These are phyloP conservation scores for Narthecium ossifragum DNA, from an alignment of 106 monocot species.

Conservation along the genomic window DNA sequence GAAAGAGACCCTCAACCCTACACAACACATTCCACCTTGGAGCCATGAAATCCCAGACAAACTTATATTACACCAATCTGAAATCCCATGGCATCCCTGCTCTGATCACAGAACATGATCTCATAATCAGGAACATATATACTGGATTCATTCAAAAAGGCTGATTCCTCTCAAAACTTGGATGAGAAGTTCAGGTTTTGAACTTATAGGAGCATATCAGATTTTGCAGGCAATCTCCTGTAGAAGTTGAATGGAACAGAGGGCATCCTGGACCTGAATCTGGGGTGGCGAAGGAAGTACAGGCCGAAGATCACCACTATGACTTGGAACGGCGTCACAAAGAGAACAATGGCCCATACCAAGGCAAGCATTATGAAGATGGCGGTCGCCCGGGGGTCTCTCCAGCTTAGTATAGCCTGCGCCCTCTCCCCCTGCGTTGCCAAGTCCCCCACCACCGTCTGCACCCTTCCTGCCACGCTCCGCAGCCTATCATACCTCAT, in stretches of 20 bases:
- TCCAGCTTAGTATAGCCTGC: slow-evolving; percentile 9
- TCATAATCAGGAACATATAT: background rate
- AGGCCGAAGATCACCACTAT: slow-evolving; percentile 1
- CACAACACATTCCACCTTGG: too few species aligned
- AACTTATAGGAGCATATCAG: slow-evolving; percentile 12
- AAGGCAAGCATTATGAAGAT: slow-evolving; percentile 15
- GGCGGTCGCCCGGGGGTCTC: slow-evolving; percentile 12
- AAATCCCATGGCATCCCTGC: background rate
- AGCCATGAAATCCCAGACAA: too few species aligned
- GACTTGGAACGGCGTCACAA: slow-evolving; percentile 18
- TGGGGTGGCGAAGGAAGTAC: slow-evolving; percentile 18
- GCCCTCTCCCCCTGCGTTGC: slow-evolving; percentile 17
- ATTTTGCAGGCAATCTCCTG: slow-evolving; percentile 15
- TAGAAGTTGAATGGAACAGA: slow-evolving; percentile 16
- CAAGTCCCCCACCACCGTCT: slow-evolving; percentile 16
- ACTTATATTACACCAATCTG: too few species aligned
- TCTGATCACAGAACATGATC: slow-evolving; percentile 5
- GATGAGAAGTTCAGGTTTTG: too few species aligned
- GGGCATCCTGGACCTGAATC: slow-evolving; percentile 14
- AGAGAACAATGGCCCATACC: slow-evolving; percentile 4
- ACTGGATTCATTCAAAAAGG: background rate
- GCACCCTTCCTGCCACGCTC: slow-evolving; percentile 4
- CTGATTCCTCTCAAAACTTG: background rate
- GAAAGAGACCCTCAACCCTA: too few species aligned
- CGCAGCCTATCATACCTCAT: slow-evolving; percentile 10